Evolutionary conservation across 768 basidiomycete species (phyloP).

Genomic region (Cystoderma amianthinum): DNA sequence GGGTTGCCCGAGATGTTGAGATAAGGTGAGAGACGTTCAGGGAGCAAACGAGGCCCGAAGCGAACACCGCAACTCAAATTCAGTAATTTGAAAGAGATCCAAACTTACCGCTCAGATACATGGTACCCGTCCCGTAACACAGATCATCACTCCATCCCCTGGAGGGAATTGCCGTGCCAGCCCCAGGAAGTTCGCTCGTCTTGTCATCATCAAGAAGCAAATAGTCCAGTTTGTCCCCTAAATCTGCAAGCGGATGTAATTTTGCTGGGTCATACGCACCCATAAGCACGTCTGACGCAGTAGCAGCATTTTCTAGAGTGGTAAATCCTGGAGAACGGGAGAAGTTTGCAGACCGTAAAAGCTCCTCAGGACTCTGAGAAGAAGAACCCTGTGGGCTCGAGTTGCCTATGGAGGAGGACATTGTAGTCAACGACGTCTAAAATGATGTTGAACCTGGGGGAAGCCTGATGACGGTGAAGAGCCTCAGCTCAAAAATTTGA

Average conservation of each 20-base stretch:
- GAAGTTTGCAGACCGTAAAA: slow-evolving; percentile 41
- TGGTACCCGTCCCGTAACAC: slow-evolving; percentile 98
- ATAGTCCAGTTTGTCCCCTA: slow-evolving; percentile 94
- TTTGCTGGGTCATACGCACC: slow-evolving; percentile 86
- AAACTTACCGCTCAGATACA: slow-evolving; percentile 91
- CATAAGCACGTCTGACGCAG: slow-evolving; percentile 83
- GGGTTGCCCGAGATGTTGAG: slow-evolving; percentile 45
- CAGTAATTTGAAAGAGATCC: slow-evolving; percentile 58
- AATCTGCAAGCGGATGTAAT: slow-evolving; percentile 88
- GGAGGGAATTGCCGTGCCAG: slow-evolving; percentile 85
- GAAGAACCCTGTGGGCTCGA: slow-evolving; percentile 26
- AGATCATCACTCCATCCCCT: slow-evolving; percentile 99
- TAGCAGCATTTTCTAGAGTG: slow-evolving; percentile 51
- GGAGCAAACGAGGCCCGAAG: slow-evolving; percentile 44
- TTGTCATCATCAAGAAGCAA: slow-evolving; percentile 96
- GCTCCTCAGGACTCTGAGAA: slow-evolving; percentile 37
- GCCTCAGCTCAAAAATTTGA: slow-evolving; percentile 15
- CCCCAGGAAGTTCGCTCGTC: slow-evolving; percentile 83
- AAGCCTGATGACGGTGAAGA: slow-evolving; percentile 9
- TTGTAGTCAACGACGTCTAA: slow-evolving; percentile 6
- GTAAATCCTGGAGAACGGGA: slow-evolving; percentile 31
- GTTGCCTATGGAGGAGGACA: slow-evolving; percentile 20
- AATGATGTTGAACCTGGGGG: not conserved
- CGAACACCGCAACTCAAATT: slow-evolving; percentile 42
- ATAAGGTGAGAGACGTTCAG: slow-evolving; percentile 63